A percentile compares a stretch with the other conserved stretches of the same genome.
Conservation (phyloP, 768 basidiomycete species). For the Hemileccinum rubropunctum region DNA sequence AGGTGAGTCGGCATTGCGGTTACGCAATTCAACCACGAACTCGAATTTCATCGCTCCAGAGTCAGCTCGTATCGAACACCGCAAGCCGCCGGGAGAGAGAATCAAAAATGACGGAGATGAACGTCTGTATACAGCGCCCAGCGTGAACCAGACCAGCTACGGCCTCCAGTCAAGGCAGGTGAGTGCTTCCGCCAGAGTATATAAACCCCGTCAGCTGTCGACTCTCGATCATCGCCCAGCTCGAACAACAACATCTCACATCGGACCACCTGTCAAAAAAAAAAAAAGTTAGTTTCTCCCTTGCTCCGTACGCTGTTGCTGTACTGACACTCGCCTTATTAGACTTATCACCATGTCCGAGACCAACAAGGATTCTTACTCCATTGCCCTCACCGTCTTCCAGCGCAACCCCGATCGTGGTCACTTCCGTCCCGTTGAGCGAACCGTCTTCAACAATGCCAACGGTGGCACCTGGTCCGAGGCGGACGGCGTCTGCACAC, state of each 20-base stretch:
- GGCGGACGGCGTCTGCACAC: slow-evolving; percentile 16
- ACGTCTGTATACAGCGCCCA: background rate
- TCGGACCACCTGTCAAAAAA: background rate
- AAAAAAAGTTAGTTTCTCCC: slow-evolving; percentile 5
- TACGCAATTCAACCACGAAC: too few relatives aligned
- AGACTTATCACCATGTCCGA: slow-evolving; percentile 8
- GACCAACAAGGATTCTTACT: too few relatives aligned
- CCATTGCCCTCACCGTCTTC: background rate
- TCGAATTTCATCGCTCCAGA: too few relatives aligned
- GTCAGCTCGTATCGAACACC: too few relatives aligned
- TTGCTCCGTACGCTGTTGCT: background rate
- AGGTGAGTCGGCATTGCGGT: too few relatives aligned
- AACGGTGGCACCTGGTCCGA: slow-evolving; percentile 30
- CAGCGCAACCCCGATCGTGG: slow-evolving; percentile 6
- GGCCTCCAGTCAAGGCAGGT: background rate
- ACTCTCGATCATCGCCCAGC: background rate
- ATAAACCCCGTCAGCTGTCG: background rate
- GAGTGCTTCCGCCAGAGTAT: background rate
- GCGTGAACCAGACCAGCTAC: background rate
- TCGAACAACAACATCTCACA: background rate
- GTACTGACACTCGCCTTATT: background rate
- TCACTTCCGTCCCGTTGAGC: slow-evolving; percentile 1
- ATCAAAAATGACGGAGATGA: too few relatives aligned
- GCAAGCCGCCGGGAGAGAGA: too few relatives aligned
- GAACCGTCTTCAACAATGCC: slow-evolving; percentile 5